Evolutionary conservation across 345 rosid genomes (phyloP).

Genomic region (Noccaea caerulescens): DNA sequence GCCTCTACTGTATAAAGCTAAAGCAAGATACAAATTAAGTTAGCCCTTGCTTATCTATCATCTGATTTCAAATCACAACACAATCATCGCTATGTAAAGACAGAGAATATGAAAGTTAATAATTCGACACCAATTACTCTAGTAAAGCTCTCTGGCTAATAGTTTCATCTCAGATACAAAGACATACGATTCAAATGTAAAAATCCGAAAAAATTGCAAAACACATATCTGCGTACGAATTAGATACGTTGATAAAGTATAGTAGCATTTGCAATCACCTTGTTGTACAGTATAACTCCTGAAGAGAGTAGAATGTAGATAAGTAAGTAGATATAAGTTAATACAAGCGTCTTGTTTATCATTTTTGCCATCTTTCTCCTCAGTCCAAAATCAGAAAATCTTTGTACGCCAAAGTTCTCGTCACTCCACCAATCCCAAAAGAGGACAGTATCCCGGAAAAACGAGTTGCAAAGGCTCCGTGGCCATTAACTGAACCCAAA

Average conservation of each 20-base stretch:
- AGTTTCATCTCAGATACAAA: slow-evolving; percentile 15
- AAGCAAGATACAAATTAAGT: slow-evolving; percentile 16
- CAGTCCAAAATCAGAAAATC: slow-evolving; percentile 20
- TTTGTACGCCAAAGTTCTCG: background rate
- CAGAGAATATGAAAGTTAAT: background rate
- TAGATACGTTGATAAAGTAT: background rate
- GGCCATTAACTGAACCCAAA: slow-evolving; percentile 30
- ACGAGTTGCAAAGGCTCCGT: slow-evolving; percentile 7
- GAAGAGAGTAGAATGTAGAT: slow-evolving; percentile 88
- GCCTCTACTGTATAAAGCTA: background rate
- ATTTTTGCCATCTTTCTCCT: slow-evolving; percentile 49
- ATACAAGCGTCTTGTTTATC: slow-evolving; percentile 74
- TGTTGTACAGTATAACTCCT: slow-evolving; percentile 93
- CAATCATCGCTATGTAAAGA: slow-evolving; percentile 5
- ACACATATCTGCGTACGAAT: background rate
- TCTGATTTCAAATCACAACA: slow-evolving; percentile 16
- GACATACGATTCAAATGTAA: background rate
- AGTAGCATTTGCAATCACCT: slow-evolving; percentile 52
- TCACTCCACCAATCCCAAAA: slow-evolving; percentile 33
- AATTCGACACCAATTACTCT: slow-evolving; percentile 16
- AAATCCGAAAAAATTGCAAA: background rate
- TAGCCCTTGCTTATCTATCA: background rate
- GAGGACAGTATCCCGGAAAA: slow-evolving; percentile 9
- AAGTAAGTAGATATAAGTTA: slow-evolving; percentile 83
- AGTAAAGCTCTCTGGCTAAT: background rate